phyloP scores from a whole-genome alignment of 2,329 filamentous ascomycete genomes.

The Dothiorella sarmentorum region DNA sequence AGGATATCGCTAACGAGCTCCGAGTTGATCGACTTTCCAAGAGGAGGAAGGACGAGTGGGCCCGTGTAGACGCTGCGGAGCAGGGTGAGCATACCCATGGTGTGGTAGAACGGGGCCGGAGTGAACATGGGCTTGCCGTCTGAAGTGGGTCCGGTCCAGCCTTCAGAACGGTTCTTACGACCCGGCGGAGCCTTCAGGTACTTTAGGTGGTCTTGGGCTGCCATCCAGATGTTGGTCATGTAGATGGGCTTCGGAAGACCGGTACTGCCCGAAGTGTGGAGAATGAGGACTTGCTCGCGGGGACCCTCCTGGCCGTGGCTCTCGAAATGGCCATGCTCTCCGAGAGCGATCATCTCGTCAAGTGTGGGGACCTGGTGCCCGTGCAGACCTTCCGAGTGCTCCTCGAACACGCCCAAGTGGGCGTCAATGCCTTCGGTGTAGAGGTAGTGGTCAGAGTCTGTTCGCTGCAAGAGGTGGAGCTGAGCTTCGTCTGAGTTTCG shows the following conservation, averaged over 20 bases:
- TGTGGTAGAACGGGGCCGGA: conserved; percentile 21
- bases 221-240: conserved; percentile 21
- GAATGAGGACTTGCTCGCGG: conserved; percentile 25
- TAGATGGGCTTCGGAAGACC: conserved; percentile 34
- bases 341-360: conserved; percentile 1
- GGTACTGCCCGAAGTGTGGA: conserved; percentile 37
- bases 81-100: conserved; percentile 20
- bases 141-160: background rate
- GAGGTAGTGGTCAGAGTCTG: conserved; percentile 12
- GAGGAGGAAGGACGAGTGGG: conserved; percentile 17
- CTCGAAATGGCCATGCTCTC: background rate
- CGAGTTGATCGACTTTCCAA: conserved; percentile 12
- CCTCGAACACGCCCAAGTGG: background rate
- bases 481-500: conserved; percentile 17
- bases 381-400: background rate
- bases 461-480: conserved; percentile 5
- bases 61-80: conserved; percentile 20
- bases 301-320: background rate
- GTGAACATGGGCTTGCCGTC: conserved; percentile 8
- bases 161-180: conserved; percentile 15
- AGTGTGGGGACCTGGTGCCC: background rate
- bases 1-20: conserved; percentile 21
- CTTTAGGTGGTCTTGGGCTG: conserved; percentile 21
- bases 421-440: conserved; percentile 14
- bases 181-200: conserved; percentile 21